A percentile compares a stretch with the other conserved stretches of the same genome.
Conservation (phyloP, 768 basidiomycete genomes). For the Naganishia friedmannii region DNA sequence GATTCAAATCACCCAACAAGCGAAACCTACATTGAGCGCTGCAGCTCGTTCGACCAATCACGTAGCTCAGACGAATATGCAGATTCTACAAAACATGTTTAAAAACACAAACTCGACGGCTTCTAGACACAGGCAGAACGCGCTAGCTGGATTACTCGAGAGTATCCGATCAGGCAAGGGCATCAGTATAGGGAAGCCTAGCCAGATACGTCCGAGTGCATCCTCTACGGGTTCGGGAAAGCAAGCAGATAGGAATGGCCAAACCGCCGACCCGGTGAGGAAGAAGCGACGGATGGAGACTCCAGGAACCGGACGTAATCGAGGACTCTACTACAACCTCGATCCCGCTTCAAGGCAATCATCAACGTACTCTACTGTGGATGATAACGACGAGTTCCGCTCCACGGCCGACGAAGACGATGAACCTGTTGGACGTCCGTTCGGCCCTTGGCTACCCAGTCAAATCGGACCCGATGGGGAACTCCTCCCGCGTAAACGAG, state of each 20-base stretch:
- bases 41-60: not conserved
- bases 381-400: not conserved
- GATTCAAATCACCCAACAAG: not conserved
- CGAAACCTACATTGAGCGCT: not conserved
- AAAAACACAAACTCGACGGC: conserved; percentile 20
- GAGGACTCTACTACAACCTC: not conserved
- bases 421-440: conserved; percentile 13
- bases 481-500: conserved; percentile 18
- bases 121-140: conserved; percentile 12
- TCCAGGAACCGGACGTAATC: conserved; percentile 17
- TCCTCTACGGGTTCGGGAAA: not conserved
- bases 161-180: conserved; percentile 21
- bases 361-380: not conserved
- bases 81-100: conserved; percentile 21
- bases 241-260: not conserved
- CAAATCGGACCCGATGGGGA: conserved; percentile 23
- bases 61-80: conserved; percentile 18
- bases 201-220: conserved; percentile 6
- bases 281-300: conserved; percentile 15
- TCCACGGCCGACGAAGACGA: conserved; percentile 20
- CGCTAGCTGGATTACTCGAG: conserved; percentile 10
- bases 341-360: conserved; percentile 6
- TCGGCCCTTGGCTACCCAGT: conserved; percentile 19
- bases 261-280: not conserved
- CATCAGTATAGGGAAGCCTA: conserved; percentile 15